These are phyloP conservation scores for Beauveria bassiana DNA, from an alignment of 2,329 filamentous ascomycete species.

Conservation along the genomic window DNA sequence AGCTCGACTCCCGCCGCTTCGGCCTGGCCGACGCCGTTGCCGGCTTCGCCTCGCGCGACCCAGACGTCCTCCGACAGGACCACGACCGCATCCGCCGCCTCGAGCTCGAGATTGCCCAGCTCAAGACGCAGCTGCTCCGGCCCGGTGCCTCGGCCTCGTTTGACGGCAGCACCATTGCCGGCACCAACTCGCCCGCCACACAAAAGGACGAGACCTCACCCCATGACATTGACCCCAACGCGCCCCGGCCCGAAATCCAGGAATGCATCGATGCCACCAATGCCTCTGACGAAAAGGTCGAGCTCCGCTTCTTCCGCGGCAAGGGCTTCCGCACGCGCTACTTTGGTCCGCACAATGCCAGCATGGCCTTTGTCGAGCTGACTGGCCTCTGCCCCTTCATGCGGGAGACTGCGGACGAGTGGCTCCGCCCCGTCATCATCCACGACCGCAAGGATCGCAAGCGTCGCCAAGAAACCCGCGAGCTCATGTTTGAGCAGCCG, in stretches of 20 bases:
- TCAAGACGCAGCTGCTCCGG: slow-evolving; percentile 44
- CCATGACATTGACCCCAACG: slow-evolving; percentile 25
- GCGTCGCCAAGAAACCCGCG: slow-evolving; percentile 44
- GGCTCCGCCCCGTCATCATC: slow-evolving; percentile 50
- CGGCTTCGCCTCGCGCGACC: slow-evolving; percentile 28
- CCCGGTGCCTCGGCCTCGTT: slow-evolving; percentile 32
- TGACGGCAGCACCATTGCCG: slow-evolving; percentile 44
- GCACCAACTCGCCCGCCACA: slow-evolving; percentile 36
- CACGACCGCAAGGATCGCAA: slow-evolving; percentile 48
- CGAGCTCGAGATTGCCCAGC: slow-evolving; percentile 50
- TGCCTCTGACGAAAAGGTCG: slow-evolving; percentile 38
- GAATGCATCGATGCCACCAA: slow-evolving; percentile 33
- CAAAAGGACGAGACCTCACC: slow-evolving; percentile 32
- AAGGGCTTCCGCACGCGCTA: slow-evolving; percentile 54
- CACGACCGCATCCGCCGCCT: slow-evolving; percentile 51
- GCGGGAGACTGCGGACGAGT: slow-evolving; percentile 55
- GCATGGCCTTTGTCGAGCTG: slow-evolving; percentile 51
- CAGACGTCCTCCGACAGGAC: slow-evolving; percentile 35
- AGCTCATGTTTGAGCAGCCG: slow-evolving; percentile 38
- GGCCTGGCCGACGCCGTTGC: slow-evolving; percentile 22
- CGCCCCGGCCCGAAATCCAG: slow-evolving; percentile 28
- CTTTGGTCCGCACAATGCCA: slow-evolving; percentile 53
- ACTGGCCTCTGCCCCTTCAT: slow-evolving; percentile 53
- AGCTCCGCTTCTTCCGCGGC: slow-evolving; percentile 50
- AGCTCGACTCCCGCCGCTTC: slow-evolving; percentile 33